These are phyloP conservation scores for Tricholoma sp. DNA, from an alignment of 768 basidiomycete genomes.

Conservation along the genomic window DNA sequence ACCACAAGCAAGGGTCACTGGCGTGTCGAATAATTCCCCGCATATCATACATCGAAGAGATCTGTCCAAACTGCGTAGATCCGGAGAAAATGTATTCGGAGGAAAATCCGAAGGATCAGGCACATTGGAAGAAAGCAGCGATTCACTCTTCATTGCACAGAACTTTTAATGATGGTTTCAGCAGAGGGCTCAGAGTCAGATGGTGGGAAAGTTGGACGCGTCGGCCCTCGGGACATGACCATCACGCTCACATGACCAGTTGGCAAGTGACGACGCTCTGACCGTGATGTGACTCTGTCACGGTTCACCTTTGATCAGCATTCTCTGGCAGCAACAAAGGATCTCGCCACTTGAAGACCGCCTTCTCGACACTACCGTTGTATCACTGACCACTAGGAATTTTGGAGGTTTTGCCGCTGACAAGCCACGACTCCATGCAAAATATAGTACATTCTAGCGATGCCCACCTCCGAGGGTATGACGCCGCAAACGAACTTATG, in stretches of 20 bases:
- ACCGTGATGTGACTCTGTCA: too few species aligned
- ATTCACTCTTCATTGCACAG: neutral
- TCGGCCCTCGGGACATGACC: neutral
- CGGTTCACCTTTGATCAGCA: too few species aligned
- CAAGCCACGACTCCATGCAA: too few species aligned
- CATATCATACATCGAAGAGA: slow-evolving; percentile 74
- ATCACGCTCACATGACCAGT: neutral
- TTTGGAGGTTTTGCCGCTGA: too few species aligned
- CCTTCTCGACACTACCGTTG: too few species aligned
- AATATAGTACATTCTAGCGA: too few species aligned
- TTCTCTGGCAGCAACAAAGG: too few species aligned
- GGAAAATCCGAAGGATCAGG: slow-evolving; percentile 73
- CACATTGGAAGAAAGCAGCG: slow-evolving; percentile 24
- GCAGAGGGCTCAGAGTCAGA: neutral
- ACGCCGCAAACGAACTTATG: too few species aligned
- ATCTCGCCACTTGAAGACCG: too few species aligned
- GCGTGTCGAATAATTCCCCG: slow-evolving; percentile 65
- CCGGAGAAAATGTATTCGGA: slow-evolving; percentile 33
- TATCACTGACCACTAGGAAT: too few species aligned
- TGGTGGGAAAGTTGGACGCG: slow-evolving; percentile 1
- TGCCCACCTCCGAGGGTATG: too few species aligned
- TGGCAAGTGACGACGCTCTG: too few species aligned
- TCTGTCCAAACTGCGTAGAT: slow-evolving; percentile 58
- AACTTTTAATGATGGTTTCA: neutral
- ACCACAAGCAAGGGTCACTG: slow-evolving; percentile 69